These are phyloP conservation scores for Lactarius tabidus DNA, from an alignment of 768 basidiomycete genomes.

Conservation along the genomic window DNA sequence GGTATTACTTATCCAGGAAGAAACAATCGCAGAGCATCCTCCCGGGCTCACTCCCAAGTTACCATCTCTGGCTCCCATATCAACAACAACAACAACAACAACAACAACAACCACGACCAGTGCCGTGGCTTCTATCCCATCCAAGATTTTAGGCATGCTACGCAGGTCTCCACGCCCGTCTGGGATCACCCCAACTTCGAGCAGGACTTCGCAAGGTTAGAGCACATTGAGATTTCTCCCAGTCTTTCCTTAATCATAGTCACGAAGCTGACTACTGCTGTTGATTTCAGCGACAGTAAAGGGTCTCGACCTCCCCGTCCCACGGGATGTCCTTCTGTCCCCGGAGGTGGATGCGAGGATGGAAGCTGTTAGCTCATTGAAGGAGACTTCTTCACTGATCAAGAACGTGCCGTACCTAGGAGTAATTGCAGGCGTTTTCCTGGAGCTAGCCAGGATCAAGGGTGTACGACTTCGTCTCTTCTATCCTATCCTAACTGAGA, in stretches of 20 bases:
- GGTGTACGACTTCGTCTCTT: neutral
- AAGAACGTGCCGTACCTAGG: constrained; percentile 18
- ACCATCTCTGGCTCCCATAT: no score
- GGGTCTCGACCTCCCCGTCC: neutral
- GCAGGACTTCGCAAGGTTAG: neutral
- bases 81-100: no score
- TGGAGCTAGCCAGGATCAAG: constrained; percentile 17
- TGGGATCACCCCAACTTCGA: neutral
- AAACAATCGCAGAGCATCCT: no score
- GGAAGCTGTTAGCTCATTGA: constrained; percentile 8
- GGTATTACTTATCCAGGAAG: neutral
- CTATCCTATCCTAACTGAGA: neutral
- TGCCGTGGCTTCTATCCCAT: no score
- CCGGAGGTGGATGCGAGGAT: neutral
- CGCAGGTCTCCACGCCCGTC: constrained; percentile 8
- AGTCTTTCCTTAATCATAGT: no score
- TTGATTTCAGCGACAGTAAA: neutral
- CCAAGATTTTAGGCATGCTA: neutral
- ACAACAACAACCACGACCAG: no score
- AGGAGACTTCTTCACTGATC: constrained; percentile 12
- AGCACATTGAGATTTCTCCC: neutral
- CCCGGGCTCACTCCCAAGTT: no score
- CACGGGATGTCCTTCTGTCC: neutral
- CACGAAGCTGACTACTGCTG: neutral
- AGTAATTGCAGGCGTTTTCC: constrained; percentile 4